Percentiles rank a stretch among this genome's conserved stretches.
These are phyloP conservation scores for Chenopodium album DNA, from an alignment of 148 eudicot genomes.

Conservation along the genomic window DNA sequence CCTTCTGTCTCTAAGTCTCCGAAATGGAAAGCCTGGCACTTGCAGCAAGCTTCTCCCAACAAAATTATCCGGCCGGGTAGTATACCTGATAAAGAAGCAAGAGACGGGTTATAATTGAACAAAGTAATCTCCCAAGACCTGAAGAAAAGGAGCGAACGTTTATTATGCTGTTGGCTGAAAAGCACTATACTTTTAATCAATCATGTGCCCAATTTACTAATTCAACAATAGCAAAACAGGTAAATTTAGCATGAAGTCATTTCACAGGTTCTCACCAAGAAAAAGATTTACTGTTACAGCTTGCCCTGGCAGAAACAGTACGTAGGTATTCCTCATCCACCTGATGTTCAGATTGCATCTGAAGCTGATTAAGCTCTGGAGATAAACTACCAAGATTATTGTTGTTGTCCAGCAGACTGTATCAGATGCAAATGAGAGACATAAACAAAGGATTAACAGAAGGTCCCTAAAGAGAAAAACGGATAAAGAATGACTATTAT, in stretches of 20 bases:
- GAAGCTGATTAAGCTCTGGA: slow-evolving; percentile 40
- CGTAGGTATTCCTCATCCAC: slow-evolving; percentile 35
- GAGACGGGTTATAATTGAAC: neutral
- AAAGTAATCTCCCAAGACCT: neutral
- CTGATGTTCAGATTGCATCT: slow-evolving; percentile 44
- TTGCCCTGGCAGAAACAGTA: slow-evolving; percentile 1
- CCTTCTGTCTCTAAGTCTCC: slow-evolving; percentile 10
- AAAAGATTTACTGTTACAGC: slow-evolving; percentile 28
- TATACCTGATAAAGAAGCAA: slow-evolving; percentile 19
- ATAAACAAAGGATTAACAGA: neutral
- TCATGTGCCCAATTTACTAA: neutral
- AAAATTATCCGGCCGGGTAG: neutral
- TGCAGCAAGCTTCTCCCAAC: slow-evolving; percentile 39
- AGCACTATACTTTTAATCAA: neutral
- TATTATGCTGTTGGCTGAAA: slow-evolving; percentile 1
- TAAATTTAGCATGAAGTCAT: neutral
- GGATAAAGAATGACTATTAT: neutral
- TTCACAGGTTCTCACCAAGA: slow-evolving; percentile 32
- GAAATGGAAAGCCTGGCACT: neutral
- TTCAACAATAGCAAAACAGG: neutral
- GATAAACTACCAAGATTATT: slow-evolving; percentile 33
- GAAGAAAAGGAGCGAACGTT: neutral
- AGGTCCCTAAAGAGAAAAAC: neutral
- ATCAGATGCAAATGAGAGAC: slow-evolving; percentile 1
- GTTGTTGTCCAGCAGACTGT: slow-evolving; percentile 51